Evolutionary conservation across 495 filamentous ascomycete genomes (phyloP).

Genomic region (Penicillium salamii): DNA sequence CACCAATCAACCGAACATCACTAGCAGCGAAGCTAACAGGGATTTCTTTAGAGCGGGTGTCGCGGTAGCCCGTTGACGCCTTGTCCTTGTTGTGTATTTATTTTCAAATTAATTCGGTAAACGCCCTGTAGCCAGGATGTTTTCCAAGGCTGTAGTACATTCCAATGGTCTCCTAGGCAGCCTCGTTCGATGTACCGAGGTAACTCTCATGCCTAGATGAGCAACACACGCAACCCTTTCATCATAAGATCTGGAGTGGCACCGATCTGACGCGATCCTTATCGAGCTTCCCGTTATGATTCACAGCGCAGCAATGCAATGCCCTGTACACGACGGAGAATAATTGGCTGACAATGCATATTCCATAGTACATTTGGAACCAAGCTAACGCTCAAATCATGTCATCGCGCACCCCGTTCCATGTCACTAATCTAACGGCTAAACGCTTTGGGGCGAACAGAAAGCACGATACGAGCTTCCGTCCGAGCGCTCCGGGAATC

Average conservation of each 20-base stretch:
- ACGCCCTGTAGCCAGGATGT: no score
- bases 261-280: constrained; percentile 15
- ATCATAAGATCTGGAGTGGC: constrained; percentile 1
- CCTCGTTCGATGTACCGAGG: not conserved
- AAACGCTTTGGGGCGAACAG: not conserved
- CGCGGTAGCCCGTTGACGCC: constrained; percentile 6
- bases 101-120: no score
- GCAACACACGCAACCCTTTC: not conserved
- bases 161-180: no score
- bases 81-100: not conserved
- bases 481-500: constrained; percentile 5
- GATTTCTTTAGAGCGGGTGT: constrained; percentile 5
- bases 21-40: constrained; percentile 2
- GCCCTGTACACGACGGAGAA: not conserved
- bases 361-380: not conserved
- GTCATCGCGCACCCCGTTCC: not conserved
- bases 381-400: not conserved
- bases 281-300: constrained; percentile 7
- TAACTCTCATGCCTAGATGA: no score
- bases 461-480: not conserved
- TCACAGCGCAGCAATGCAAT: not conserved
- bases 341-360: not conserved
- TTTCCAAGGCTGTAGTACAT: no score
- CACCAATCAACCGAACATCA: constrained; percentile 7
- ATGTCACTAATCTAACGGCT: not conserved